phyloP scores from a whole-genome alignment of 1,284 basidiomycete genomes.

The Ustilago loliicola region DNA sequence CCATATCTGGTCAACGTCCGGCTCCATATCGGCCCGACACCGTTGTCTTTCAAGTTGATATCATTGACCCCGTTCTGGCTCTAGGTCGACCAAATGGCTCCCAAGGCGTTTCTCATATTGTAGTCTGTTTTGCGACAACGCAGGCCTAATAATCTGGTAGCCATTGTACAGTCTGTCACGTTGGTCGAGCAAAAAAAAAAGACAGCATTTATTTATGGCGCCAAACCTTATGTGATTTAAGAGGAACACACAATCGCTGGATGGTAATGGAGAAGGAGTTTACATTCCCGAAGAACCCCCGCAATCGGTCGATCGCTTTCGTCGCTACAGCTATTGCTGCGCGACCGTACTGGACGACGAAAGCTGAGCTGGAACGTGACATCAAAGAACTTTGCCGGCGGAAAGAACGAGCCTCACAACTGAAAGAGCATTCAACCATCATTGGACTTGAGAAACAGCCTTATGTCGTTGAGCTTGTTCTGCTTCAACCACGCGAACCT shows the following conservation, averaged over 20 bases:
- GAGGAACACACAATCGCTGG: constrained; percentile 1
- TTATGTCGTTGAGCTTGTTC: background rate
- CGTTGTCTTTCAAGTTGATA: background rate
- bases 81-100: too few species aligned
- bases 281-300: background rate
- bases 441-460: background rate
- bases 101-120: too few species aligned
- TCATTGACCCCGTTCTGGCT: too few species aligned
- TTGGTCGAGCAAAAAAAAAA: too few species aligned
- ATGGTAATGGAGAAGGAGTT: too few species aligned
- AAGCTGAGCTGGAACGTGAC: background rate
- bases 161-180: too few species aligned
- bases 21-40: background rate
- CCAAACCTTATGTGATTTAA: background rate
- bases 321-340: constrained; percentile 26
- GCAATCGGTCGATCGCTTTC: constrained; percentile 15
- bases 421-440: too few species aligned
- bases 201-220: too few species aligned
- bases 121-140: too few species aligned
- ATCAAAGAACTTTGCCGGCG: background rate
- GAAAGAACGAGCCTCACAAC: background rate
- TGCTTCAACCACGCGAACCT: background rate
- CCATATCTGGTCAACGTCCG: background rate
- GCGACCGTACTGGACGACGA: constrained; percentile 4
- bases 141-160: too few species aligned